A percentile compares a stretch with the other conserved stretches of the same genome.
Conservation (phyloP, 148 eudicot genomes). For the Heliosperma pusillum region DNA sequence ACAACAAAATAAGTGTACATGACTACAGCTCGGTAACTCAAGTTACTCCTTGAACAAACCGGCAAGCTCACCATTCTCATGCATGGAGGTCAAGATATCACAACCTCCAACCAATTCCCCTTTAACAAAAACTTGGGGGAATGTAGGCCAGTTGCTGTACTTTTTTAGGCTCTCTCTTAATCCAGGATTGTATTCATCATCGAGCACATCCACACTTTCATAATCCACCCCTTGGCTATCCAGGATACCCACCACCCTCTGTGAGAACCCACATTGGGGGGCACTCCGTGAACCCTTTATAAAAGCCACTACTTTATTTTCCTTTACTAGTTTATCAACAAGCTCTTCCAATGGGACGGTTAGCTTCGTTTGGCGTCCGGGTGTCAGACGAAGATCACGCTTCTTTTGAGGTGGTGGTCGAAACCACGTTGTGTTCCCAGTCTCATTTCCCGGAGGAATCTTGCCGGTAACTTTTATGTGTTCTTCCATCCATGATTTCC, state of each 20-base stretch:
- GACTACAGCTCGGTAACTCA: neutral
- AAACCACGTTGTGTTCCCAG: constrained; percentile 83
- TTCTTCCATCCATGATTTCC: constrained; percentile 99
- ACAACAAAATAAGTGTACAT: constrained; percentile 12
- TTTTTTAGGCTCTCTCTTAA: constrained; percentile 76
- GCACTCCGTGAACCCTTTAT: constrained; percentile 91
- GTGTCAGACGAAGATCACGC: constrained; percentile 75
- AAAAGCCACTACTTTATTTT: constrained; percentile 92
- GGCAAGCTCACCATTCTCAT: constrained; percentile 84
- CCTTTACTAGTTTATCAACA: constrained; percentile 78
- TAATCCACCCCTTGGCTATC: constrained; percentile 76
- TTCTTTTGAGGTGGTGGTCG: constrained; percentile 70
- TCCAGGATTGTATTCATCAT: constrained; percentile 75
- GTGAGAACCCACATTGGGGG: constrained; percentile 90
- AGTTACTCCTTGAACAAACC: constrained; percentile 37
- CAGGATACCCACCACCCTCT: constrained; percentile 76
- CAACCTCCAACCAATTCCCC: constrained; percentile 97
- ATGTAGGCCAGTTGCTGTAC: constrained; percentile 97
- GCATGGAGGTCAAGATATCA: constrained; percentile 86
- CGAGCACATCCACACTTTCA: constrained; percentile 89
- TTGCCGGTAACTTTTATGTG: constrained; percentile 78
- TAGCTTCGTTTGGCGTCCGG: constrained; percentile 70
- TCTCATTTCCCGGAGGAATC: constrained; percentile 83
- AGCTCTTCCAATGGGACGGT: constrained; percentile 82
- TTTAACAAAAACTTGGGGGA: constrained; percentile 82